These are phyloP conservation scores for Adenanthera pavonina DNA, from an alignment of 306 rosid species.

Conservation along the genomic window DNA sequence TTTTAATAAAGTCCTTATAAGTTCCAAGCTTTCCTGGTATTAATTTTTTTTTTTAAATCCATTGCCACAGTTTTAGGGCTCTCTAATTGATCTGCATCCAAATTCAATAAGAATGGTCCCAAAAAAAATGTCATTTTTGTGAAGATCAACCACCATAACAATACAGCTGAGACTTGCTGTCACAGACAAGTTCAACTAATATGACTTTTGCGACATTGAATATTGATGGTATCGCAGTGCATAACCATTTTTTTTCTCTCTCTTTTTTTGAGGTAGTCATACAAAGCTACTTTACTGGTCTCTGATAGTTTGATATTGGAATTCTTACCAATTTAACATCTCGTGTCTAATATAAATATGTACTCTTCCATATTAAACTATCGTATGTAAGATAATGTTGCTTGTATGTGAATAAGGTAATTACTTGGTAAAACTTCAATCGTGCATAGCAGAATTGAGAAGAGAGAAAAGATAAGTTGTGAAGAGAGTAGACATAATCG, in stretches of 20 bases:
- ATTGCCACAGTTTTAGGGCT: neutral
- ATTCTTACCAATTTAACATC: neutral
- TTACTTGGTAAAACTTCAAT: neutral
- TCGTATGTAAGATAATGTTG: neutral
- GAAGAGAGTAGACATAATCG: neutral
- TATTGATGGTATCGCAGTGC: neutral
- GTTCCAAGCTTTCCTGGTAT: conserved; percentile 16
- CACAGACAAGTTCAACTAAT: conserved; percentile 35
- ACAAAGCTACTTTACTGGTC: neutral
- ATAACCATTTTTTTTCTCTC: no score
- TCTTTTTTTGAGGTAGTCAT: neutral
- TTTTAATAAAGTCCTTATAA: conserved; percentile 6
- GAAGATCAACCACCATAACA: conserved; percentile 4
- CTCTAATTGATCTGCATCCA: neutral
- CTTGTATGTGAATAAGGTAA: neutral
- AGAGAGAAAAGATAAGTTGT: neutral
- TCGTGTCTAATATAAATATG: neutral
- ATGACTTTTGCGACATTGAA: conserved; percentile 14
- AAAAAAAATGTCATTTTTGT: conserved; percentile 22
- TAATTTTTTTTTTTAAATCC: conserved; percentile 11
- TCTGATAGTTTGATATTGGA: neutral
- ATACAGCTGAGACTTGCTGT: no score
- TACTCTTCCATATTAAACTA: neutral
- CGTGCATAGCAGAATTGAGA: neutral
- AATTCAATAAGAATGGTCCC: conserved; percentile 39